Conservation (phyloP, 106 monocot species). For the Hemerocallis citrina region DNA sequence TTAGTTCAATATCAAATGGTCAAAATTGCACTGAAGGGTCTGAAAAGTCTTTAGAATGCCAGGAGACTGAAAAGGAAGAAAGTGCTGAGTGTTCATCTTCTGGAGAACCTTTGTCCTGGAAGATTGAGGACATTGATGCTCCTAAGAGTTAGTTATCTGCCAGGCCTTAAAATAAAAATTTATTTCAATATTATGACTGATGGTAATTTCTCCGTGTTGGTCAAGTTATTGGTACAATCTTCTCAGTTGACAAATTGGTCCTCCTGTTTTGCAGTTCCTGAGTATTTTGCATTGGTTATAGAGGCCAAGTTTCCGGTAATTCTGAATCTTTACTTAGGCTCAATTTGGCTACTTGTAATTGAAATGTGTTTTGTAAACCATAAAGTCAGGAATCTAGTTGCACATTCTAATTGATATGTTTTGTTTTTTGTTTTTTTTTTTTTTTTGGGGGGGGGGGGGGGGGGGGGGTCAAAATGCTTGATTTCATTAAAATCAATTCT, state of each 20-base stretch:
- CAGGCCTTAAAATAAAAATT: too few species aligned
- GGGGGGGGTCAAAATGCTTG: too few species aligned
- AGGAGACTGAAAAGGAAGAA: conserved; percentile 40
- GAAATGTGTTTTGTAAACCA: background rate
- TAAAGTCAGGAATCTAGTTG: background rate
- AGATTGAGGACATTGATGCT: conserved; percentile 71
- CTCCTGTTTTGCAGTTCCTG: conserved; percentile 50
- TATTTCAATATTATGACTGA: background rate
- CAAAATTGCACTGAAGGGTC: conserved; percentile 17
- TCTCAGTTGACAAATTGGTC: background rate
- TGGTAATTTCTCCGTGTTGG: background rate
- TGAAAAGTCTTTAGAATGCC: conserved; percentile 18
- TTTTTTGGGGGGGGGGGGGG: too few species aligned
- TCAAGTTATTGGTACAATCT: too few species aligned
- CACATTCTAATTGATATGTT: too few species aligned
- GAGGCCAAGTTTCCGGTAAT: conserved; percentile 80
- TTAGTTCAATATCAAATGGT: conserved; percentile 14
- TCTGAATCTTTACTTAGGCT: background rate
- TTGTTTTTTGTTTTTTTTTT: too few species aligned
- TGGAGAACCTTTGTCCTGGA: conserved; percentile 27
- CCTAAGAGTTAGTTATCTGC: conserved; percentile 60
- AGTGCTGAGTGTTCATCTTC: conserved; percentile 10
- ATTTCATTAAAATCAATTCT: too few species aligned
- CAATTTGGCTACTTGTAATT: conserved; percentile 1
- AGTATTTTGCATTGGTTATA: conserved; percentile 58